Evolutionary conservation across 2,329 filamentous ascomycete genomes (phyloP), one percentile per base, ranked within the genome.

Genomic region (Nigrospora osmanthi): DNA sequence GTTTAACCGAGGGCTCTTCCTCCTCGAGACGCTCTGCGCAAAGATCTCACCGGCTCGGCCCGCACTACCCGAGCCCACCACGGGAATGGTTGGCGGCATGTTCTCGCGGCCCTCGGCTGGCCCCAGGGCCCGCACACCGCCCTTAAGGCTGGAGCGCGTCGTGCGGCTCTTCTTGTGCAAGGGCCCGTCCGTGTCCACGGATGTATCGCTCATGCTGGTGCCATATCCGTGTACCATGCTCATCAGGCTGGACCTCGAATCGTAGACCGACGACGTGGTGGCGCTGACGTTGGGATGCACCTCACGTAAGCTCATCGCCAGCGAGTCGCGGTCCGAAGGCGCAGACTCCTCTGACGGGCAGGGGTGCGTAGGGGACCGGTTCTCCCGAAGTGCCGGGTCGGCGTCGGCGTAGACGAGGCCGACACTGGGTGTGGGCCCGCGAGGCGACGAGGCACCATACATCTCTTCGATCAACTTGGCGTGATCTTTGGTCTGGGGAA

Each of bases 401-500:
- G 66, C 51, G 41, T 73, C 69, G 11, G 66, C 58, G 53, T 72
- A 72, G 35, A 74, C 62, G 12, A 67, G 56, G 7, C 34, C 35
- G 6, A 13, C n/a, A 15, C 37, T 44, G 15, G 48, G 61, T 56
- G 49, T 61, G 43, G 53, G 64, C 60, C 59, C 65, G 57, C 51
- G 70, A 39, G 57, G 58, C 31, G 59, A 63, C 36, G 54, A 40
- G 47, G 55, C 50, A 45, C 56, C 68, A 15, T 68, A 61, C 41
- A 71, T 56, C 37, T 62, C 64, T 14, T 68, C 66, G 33, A 75
- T 60, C 15, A 78, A 63, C 13, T 61, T 52, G 1, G 72, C 69
- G 50, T 71, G 71, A 0, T 71, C 52, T 23, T 67, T 65, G 1
- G 93, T 97, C 23, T 83, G 81, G 4, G 93, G 93, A 1, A 98